These are phyloP conservation scores for Wakefieldia striispora DNA, from an alignment of 768 basidiomycete species.

Conservation along the genomic window DNA sequence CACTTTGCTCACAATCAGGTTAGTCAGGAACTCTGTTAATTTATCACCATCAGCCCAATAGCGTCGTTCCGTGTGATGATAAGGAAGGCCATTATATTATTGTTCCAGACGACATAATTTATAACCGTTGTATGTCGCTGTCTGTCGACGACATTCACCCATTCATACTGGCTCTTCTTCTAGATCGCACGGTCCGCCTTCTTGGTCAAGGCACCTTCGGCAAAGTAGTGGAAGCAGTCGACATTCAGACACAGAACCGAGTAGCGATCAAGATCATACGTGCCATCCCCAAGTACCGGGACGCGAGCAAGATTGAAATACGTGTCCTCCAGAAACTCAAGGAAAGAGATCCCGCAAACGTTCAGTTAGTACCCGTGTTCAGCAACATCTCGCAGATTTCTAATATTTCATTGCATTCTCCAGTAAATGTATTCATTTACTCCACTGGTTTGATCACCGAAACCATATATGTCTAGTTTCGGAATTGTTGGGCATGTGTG, in stretches of 20 bases:
- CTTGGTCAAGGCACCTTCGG: constrained; percentile 98
- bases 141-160: neutral
- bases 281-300: constrained; percentile 97
- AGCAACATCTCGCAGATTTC: constrained; percentile 16
- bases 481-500: constrained; percentile 93
- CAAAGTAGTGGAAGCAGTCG: constrained; percentile 93
- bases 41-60: constrained; percentile 56
- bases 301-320: constrained; percentile 98
- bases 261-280: constrained; percentile 99
- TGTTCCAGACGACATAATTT: constrained; percentile 84
- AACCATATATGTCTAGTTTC: constrained; percentile 98
- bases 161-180: constrained; percentile 16
- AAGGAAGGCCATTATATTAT: constrained; percentile 99
- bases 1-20: constrained; percentile 10
- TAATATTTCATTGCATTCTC: constrained; percentile 10
- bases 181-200: constrained; percentile 89
- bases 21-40: constrained; percentile 26
- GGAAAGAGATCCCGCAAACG: constrained; percentile 82
- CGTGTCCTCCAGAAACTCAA: constrained; percentile 90
- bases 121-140: constrained; percentile 67
- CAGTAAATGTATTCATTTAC: constrained; percentile 97
- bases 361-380: constrained; percentile 60
- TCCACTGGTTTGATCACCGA: constrained; percentile 93
- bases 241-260: constrained; percentile 67
- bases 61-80: constrained; percentile 81